Evolutionary conservation across 306 rosid genomes (phyloP).

Genomic region (Cucumis melo): DNA sequence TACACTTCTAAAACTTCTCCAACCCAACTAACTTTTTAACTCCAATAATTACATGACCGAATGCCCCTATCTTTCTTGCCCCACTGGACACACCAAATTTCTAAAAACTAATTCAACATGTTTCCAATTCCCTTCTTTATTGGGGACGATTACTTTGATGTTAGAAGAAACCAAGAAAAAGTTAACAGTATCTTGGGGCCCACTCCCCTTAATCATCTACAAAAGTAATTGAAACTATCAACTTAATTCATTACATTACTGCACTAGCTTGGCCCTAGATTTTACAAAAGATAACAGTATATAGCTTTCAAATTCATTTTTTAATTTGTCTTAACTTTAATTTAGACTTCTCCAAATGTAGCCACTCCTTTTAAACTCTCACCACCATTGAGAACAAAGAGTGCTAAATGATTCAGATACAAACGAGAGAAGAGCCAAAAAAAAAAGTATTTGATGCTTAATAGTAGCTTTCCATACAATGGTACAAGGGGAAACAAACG

Average conservation of each 20-base stretch:
- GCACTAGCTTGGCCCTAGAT: neutral
- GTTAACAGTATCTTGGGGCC: neutral
- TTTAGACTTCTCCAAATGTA: neutral
- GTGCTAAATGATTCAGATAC: neutral
- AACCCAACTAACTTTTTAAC: neutral
- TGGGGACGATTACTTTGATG: neutral
- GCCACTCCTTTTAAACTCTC: neutral
- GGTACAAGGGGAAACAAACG: conserved; percentile 1
- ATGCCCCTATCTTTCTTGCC: neutral
- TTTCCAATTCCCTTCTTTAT: too few relatives aligned
- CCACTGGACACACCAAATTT: neutral
- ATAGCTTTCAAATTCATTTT: neutral
- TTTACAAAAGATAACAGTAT: neutral
- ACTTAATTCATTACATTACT: neutral
- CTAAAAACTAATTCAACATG: neutral
- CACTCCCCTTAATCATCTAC: neutral
- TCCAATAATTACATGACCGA: neutral
- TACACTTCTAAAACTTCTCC: neutral
- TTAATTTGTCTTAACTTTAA: too few relatives aligned
- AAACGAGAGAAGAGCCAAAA: neutral
- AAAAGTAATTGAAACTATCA: neutral
- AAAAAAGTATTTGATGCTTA: neutral
- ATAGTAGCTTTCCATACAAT: neutral
- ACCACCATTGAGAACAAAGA: neutral
- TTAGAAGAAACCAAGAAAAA: neutral